Conservation (phyloP, 169 alveolate genomes). For the Cryptosporidium sp. region DNA sequence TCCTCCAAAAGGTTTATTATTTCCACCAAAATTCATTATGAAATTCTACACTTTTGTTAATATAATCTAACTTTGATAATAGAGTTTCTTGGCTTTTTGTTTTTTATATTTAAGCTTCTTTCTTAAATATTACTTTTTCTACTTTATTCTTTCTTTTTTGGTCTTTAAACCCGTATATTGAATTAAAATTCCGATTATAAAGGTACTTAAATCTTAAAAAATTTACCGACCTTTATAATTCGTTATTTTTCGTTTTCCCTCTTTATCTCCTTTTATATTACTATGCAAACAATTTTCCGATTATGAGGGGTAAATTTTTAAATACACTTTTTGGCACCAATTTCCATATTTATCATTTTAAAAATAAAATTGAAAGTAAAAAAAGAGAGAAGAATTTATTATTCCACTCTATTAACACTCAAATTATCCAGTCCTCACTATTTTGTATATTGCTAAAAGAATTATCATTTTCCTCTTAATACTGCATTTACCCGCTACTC, state of each 20-base stretch:
- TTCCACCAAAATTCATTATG: conserved; percentile 53
- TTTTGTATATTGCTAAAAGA: too few relatives aligned
- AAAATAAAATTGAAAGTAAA: not conserved
- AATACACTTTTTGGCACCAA: not conserved
- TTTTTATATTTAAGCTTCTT: not conserved
- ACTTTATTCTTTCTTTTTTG: not conserved
- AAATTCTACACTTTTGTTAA: not conserved
- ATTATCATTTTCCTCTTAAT: not conserved
- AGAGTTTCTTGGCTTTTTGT: too few relatives aligned
- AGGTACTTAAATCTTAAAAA: not conserved
- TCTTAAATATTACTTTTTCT: too few relatives aligned
- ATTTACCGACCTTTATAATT: not conserved
- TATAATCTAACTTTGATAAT: too few relatives aligned
- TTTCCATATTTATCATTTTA: not conserved
- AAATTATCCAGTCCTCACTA: not conserved
- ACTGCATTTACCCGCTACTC: not conserved
- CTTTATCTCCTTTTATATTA: not conserved
- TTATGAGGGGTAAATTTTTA: not conserved
- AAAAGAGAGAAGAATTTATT: not conserved
- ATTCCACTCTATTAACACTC: not conserved
- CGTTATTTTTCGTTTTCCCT: not conserved
- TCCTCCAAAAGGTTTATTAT: conserved; percentile 45
- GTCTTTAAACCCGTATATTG: not conserved
- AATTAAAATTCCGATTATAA: too few relatives aligned
- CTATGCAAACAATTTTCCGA: conserved; percentile 6